Percentiles rank a stretch among this genome's conserved stretches.
Conservation (phyloP, 2,329 filamentous ascomycete genomes). For the Pseudocercospora vitis region DNA sequence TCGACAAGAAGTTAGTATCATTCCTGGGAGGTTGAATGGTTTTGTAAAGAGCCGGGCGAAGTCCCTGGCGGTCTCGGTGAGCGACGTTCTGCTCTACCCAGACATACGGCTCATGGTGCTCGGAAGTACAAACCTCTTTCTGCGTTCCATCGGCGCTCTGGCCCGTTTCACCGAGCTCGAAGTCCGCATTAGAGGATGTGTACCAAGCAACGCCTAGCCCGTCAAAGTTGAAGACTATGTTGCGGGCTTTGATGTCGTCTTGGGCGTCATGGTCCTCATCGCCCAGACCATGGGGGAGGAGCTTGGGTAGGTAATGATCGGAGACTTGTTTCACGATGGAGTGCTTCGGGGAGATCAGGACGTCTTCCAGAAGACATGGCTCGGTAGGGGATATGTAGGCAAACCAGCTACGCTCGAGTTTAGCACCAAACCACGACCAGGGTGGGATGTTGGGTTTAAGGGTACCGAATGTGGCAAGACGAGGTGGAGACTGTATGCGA, state of each 20-base stretch:
- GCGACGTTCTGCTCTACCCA: slow-evolving; percentile 7
- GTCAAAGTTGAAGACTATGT: slow-evolving; percentile 56
- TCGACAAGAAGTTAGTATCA: slow-evolving; percentile 55
- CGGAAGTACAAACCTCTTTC: slow-evolving; percentile 29
- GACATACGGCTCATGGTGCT: slow-evolving; percentile 1
- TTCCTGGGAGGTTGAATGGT: slow-evolving; percentile 53
- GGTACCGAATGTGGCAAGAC: not conserved
- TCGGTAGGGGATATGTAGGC: slow-evolving; percentile 56
- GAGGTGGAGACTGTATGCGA: not conserved
- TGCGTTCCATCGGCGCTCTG: slow-evolving; percentile 32
- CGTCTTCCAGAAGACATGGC: slow-evolving; percentile 56
- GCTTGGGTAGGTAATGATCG: slow-evolving; percentile 56
- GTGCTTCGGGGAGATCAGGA: slow-evolving; percentile 50
- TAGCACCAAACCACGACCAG: not conserved
- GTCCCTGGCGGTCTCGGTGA: slow-evolving; percentile 26
- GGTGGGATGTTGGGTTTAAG: not conserved
- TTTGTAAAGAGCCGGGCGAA: slow-evolving; percentile 54
- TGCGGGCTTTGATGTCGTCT: slow-evolving; percentile 50
- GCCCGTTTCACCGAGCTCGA: slow-evolving; percentile 35
- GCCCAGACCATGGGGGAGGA: slow-evolving; percentile 51
- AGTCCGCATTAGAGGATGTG: slow-evolving; percentile 47
- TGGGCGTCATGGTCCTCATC: slow-evolving; percentile 45
- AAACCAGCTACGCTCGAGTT: slow-evolving; percentile 55
- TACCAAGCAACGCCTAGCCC: slow-evolving; percentile 59
- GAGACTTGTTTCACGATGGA: slow-evolving; percentile 49